Evolutionary conservation across 2,329 filamentous ascomycete genomes (phyloP).

Genomic region (Ceratocystis harringtonii): DNA sequence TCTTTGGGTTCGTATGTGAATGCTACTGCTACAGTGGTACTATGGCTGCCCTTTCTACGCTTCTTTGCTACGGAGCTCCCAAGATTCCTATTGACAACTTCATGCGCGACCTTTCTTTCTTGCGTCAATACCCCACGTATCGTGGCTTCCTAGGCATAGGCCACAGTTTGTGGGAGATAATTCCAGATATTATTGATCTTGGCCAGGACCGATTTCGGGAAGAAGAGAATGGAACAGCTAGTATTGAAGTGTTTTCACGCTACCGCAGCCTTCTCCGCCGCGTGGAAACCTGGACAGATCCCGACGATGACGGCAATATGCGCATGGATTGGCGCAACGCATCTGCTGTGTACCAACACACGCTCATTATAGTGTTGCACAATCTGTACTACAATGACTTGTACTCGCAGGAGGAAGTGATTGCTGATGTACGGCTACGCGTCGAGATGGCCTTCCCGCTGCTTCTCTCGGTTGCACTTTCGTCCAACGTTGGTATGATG

Average conservation of each 20-base stretch:
- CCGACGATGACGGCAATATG: slow-evolving; percentile 12
- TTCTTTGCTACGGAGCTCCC: slow-evolving; percentile 5
- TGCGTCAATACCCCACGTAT: slow-evolving; percentile 6
- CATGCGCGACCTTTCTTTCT: slow-evolving; percentile 11
- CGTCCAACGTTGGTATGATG: slow-evolving; percentile 15
- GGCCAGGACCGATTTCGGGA: slow-evolving; percentile 9
- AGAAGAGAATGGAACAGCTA: slow-evolving; percentile 7
- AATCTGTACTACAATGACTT: slow-evolving; percentile 15
- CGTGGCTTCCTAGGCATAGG: slow-evolving; percentile 12
- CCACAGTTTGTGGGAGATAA: slow-evolving; percentile 14
- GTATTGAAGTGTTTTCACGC: slow-evolving; percentile 8
- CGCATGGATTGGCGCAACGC: slow-evolving; percentile 14
- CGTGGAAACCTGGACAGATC: slow-evolving; percentile 11
- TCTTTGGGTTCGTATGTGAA: slow-evolving; percentile 16
- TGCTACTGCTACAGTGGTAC: slow-evolving; percentile 11
- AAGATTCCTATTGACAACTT: slow-evolving; percentile 13
- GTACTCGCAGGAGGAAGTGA: slow-evolving; percentile 6
- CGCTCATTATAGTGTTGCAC: slow-evolving; percentile 13
- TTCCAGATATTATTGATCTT: slow-evolving; percentile 13
- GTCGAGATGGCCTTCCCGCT: slow-evolving; percentile 14
- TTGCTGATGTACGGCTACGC: slow-evolving; percentile 8
- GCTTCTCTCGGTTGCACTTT: slow-evolving; percentile 14
- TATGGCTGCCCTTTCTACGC: slow-evolving; percentile 7
- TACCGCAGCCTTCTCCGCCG: slow-evolving; percentile 10
- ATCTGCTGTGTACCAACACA: slow-evolving; percentile 13